Percentiles rank a stretch among this genome's conserved stretches.
Conservation (phyloP, 352 stramenopile genomes). For the Phytophthora meadii region DNA sequence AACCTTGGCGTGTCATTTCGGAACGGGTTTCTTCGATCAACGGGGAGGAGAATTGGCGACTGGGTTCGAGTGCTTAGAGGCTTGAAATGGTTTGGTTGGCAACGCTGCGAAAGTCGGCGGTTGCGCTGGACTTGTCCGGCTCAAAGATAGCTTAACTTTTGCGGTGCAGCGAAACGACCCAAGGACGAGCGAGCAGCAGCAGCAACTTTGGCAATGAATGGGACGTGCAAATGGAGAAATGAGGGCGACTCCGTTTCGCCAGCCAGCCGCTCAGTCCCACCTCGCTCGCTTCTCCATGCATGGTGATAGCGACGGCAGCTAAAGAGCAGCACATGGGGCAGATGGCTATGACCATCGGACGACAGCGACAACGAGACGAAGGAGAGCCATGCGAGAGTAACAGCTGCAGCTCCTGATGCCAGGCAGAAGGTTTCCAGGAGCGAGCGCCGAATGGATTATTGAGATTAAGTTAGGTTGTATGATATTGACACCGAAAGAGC, state of each 20-base stretch:
- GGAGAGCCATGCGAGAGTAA: slow-evolving; percentile 14
- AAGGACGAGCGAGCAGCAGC: background rate
- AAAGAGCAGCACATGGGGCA: slow-evolving; percentile 16
- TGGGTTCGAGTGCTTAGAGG: slow-evolving; percentile 4
- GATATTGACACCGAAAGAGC: slow-evolving; percentile 7
- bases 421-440: slow-evolving; percentile 26
- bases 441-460: slow-evolving; percentile 17
- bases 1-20: slow-evolving; percentile 77
- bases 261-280: slow-evolving; percentile 24
- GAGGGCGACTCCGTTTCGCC: slow-evolving; percentile 10
- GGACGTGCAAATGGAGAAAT: slow-evolving; percentile 30
- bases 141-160: slow-evolving; percentile 28
- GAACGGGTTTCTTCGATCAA: slow-evolving; percentile 3
- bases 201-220: slow-evolving; percentile 25
- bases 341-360: slow-evolving; percentile 13
- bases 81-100: slow-evolving; percentile 16
- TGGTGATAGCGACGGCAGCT: slow-evolving; percentile 7
- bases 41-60: slow-evolving; percentile 27
- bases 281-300: slow-evolving; percentile 15
- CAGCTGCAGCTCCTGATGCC: slow-evolving; percentile 14
- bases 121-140: slow-evolving; percentile 35
- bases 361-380: slow-evolving; percentile 20
- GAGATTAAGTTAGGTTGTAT: slow-evolving; percentile 8
- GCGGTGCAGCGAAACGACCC: slow-evolving; percentile 17
- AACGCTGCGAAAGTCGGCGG: slow-evolving; percentile 13